Evolutionary conservation across 139 green algal genomes (phyloP), one percentile per base, ranked within the genome.

Genomic region (Pseudopediastrum boryanum): DNA sequence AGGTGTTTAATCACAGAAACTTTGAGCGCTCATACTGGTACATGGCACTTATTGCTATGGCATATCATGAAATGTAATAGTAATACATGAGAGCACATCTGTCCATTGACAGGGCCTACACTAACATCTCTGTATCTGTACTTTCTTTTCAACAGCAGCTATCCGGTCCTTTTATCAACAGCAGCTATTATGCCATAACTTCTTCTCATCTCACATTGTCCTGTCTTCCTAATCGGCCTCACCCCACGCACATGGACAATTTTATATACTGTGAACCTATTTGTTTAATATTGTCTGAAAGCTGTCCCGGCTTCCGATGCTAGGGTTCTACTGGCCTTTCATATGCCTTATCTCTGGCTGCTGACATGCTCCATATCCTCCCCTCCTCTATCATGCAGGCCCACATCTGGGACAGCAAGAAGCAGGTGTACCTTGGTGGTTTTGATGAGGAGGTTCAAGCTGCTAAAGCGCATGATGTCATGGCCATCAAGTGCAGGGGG

Each of bases 361-460:
- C 33, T 25, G 31, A 72, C 6, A 7, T 46, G 8, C 8, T 10
- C 13, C 9, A 62, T 13, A 7, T 61, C 8, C 12, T 7, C 13
- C 8, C 38, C 9, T 54, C 46, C 46, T 61, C 10, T 7, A 51
- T 7, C 35, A 7, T 72, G 36, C 3, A 36, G 16, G 25, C n/a
- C n/a, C 82, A 87, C 62, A 77, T 84, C n/a, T 88, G 86, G 78
- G 48, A 77, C 9, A 21, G 61, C 35, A 89, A 85, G 65, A 87
- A 90, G 75, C 85, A 90, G 64, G 61, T 87, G 8, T 89, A 89
- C 68, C 78, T 89, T 36, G 77, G 77, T 12, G 82, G 71, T 33
- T 78, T 75, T 31, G 76, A 81, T 33, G 29, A 50, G 9, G 69
- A 84, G 77, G 64, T 71, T 29, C 41, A 74, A 31, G 82, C 82